Evolutionary conservation across 345 rosid genomes (phyloP).

Genomic region (Ceriops tagal): DNA sequence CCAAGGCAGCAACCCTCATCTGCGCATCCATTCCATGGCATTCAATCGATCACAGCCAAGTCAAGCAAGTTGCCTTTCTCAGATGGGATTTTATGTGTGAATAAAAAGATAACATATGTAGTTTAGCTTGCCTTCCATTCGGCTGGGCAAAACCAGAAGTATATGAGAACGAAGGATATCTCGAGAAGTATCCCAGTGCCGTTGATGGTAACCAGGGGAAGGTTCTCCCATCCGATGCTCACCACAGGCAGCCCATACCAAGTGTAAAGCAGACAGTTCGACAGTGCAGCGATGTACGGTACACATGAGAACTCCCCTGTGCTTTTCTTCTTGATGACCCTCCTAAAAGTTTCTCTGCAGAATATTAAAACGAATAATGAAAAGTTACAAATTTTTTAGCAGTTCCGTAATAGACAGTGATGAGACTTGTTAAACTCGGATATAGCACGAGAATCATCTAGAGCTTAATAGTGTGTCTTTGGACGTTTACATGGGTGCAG

Average conservation of each 20-base stretch:
- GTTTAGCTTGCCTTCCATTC: constrained; percentile 54
- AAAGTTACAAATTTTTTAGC: not conserved
- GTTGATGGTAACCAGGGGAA: constrained; percentile 66
- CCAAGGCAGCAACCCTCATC: constrained; percentile 47
- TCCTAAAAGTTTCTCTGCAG: constrained; percentile 64
- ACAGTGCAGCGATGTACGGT: constrained; percentile 61
- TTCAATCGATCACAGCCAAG: no score
- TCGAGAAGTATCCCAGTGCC: constrained; percentile 71
- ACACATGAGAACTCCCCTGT: constrained; percentile 74
- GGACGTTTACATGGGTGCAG: constrained; percentile 64
- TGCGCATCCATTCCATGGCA: constrained; percentile 21
- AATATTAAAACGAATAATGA: not conserved
- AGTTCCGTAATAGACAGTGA: not conserved
- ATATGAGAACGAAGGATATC: constrained; percentile 57
- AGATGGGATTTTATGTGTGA: no score
- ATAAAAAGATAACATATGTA: not conserved
- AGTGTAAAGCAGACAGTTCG: constrained; percentile 68
- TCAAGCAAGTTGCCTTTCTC: no score
- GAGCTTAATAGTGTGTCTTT: not conserved
- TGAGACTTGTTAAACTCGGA: not conserved
- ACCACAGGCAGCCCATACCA: constrained; percentile 88
- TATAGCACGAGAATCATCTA: not conserved
- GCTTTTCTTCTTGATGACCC: constrained; percentile 65
- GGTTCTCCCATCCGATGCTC: constrained; percentile 77
- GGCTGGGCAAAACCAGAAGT: constrained; percentile 45